Evolutionary conservation across 352 stramenopile species (phyloP).

Genomic region (Phytophthora brassicae): DNA sequence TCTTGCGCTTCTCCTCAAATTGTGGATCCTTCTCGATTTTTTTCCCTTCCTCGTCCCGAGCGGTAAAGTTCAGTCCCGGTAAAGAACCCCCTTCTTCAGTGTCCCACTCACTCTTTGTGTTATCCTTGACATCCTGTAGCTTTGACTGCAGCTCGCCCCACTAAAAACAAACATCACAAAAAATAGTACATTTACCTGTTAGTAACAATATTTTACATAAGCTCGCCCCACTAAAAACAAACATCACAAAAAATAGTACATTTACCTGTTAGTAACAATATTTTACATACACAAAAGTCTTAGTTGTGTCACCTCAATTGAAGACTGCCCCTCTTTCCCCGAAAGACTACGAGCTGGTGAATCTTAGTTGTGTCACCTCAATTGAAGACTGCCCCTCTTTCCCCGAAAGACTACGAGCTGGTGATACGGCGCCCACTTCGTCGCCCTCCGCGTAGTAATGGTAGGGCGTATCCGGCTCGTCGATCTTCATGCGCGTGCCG

Average conservation of each 20-base stretch:
- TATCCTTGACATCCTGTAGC: slow-evolving; percentile 53
- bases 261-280: not conserved
- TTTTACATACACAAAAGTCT: not conserved
- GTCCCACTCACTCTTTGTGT: slow-evolving; percentile 63
- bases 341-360: slow-evolving; percentile 59
- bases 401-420: slow-evolving; percentile 51
- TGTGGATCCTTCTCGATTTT: slow-evolving; percentile 67
- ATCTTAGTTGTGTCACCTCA: slow-evolving; percentile 29
- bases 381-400: slow-evolving; percentile 42
- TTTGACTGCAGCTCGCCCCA: slow-evolving; percentile 75
- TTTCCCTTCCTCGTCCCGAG: slow-evolving; percentile 55
- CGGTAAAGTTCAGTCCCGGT: slow-evolving; percentile 34
- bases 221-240: slow-evolving; percentile 37
- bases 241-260: not conserved
- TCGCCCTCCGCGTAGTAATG: slow-evolving; percentile 64
- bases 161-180: slow-evolving; percentile 22
- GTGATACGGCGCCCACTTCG: slow-evolving; percentile 41
- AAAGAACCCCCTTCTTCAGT: slow-evolving; percentile 45
- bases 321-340: slow-evolving; percentile 38
- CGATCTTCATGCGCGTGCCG: slow-evolving; percentile 93
- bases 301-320: slow-evolving; percentile 39
- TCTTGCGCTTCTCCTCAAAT: slow-evolving; percentile 77
- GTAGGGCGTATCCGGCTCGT: slow-evolving; percentile 93
- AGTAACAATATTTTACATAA: not conserved
- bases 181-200: not conserved